Conservation (phyloP, 2,329 filamentous ascomycete genomes). For the Bisporella sp. region DNA sequence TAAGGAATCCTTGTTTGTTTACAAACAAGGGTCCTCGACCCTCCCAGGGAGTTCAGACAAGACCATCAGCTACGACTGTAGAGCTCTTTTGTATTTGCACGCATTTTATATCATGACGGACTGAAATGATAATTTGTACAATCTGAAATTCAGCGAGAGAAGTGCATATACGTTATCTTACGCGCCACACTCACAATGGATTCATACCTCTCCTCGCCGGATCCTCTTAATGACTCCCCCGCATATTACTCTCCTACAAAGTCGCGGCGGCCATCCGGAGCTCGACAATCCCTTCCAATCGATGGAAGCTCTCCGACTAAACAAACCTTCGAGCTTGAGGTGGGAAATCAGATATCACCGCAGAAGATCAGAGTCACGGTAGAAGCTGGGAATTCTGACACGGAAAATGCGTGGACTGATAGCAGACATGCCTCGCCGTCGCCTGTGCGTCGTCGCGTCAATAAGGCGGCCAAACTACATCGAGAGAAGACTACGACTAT, state of each 20-base stretch:
- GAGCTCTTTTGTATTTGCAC: too few species aligned
- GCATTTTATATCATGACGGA: too few species aligned
- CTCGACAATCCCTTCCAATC: conserved; percentile 17
- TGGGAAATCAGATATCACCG: conserved; percentile 26
- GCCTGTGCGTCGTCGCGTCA: conserved; percentile 3
- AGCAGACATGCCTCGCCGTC: conserved; percentile 14
- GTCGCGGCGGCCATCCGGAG: conserved; percentile 16
- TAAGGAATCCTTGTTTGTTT: too few species aligned
- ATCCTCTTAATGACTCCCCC: conserved; percentile 26
- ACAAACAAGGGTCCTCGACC: too few species aligned
- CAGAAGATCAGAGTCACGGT: conserved; percentile 29
- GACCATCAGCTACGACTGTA: too few species aligned
- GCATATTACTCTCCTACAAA: conserved; percentile 21
- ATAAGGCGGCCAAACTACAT: conserved; percentile 4
- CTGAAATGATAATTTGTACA: too few species aligned
- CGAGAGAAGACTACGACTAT: conserved; percentile 25
- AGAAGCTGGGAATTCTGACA: conserved; percentile 24
- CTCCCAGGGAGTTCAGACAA: too few species aligned
- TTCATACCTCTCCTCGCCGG: conserved; percentile 23
- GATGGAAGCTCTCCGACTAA: conserved; percentile 26
- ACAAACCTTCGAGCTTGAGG: conserved; percentile 28
- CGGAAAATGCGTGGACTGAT: conserved; percentile 15
- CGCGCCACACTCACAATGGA: background rate
- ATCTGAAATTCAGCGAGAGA: too few species aligned
- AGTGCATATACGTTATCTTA: background rate